Evolutionary conservation across 2,329 filamentous ascomycete species (phyloP).

Genomic region (Fusarium sp.): DNA sequence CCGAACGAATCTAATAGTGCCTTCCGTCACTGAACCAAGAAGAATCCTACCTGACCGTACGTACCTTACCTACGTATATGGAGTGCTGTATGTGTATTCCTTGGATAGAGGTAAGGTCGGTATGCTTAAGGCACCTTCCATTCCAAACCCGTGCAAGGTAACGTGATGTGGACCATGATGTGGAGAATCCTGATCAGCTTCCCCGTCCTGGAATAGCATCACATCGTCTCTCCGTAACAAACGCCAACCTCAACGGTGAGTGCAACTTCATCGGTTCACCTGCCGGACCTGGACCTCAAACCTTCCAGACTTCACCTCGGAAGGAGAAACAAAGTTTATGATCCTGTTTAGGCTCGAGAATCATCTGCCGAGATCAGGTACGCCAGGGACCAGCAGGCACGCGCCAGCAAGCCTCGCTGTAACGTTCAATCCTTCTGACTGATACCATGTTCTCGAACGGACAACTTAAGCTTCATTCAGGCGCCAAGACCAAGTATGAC

Average conservation of each 20-base stretch:
- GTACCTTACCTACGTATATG: not conserved
- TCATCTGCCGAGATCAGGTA: slow-evolving; percentile 37
- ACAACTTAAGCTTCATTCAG: slow-evolving; percentile 34
- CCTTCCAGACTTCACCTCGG: slow-evolving; percentile 13
- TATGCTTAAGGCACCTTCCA: slow-evolving; percentile 22
- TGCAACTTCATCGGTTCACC: slow-evolving; percentile 22
- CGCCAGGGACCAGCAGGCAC: slow-evolving; percentile 34
- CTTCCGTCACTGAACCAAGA: not conserved
- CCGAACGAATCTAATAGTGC: not conserved
- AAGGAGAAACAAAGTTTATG: slow-evolving; percentile 18
- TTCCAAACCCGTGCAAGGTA: slow-evolving; percentile 34
- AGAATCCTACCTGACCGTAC: not conserved
- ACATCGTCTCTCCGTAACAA: slow-evolving; percentile 33
- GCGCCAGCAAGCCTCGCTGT: slow-evolving; percentile 33
- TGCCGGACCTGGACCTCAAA: slow-evolving; percentile 7
- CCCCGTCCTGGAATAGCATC: slow-evolving; percentile 22
- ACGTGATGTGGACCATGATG: slow-evolving; percentile 33
- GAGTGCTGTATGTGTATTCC: slow-evolving; percentile 9
- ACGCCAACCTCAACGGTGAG: slow-evolving; percentile 36
- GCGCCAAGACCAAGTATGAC: slow-evolving; percentile 30
- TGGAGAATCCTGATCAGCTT: slow-evolving; percentile 21
- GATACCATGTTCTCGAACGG: slow-evolving; percentile 17
- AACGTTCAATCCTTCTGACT: slow-evolving; percentile 10
- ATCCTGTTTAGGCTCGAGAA: slow-evolving; percentile 17
- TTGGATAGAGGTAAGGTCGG: slow-evolving; percentile 7